Percentiles rank a stretch among this genome's conserved stretches.
Conservation (phyloP, 169 alveolate genomes). For the Cyclospora cayetanensis region DNA sequence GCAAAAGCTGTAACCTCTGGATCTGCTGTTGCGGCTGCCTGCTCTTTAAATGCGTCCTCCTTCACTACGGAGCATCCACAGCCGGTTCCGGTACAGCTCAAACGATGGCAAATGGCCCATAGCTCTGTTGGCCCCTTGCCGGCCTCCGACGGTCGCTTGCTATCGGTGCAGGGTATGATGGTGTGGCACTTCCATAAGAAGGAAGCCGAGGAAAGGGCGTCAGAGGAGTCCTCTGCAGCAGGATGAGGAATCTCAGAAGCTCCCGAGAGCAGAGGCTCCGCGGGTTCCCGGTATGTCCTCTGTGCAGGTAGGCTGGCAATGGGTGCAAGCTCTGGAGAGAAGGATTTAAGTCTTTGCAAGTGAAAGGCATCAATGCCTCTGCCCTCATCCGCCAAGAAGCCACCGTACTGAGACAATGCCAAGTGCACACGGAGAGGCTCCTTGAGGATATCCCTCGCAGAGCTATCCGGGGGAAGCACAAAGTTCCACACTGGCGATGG, state of each 20-base stretch:
- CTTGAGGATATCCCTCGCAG: background rate
- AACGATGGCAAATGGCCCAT: background rate
- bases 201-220: background rate
- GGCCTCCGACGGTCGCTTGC: background rate
- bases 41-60: background rate
- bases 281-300: too few species aligned
- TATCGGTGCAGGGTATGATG: background rate
- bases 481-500: slow-evolving; percentile 26
- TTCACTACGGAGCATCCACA: background rate
- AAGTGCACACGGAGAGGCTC: slow-evolving; percentile 1
- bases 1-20: background rate
- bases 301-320: background rate
- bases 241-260: too few species aligned
- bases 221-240: background rate
- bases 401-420: background rate
- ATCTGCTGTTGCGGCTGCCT: background rate
- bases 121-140: background rate
- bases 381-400: background rate
- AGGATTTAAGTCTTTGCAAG: background rate
- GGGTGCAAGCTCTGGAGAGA: background rate
- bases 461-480: background rate
- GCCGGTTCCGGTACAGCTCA: background rate
- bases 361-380: background rate
- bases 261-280: too few species aligned
- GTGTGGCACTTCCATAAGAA: background rate